These are phyloP conservation scores for Amorphotheca resinae DNA, from an alignment of 495 filamentous ascomycete genomes.

Conservation along the genomic window DNA sequence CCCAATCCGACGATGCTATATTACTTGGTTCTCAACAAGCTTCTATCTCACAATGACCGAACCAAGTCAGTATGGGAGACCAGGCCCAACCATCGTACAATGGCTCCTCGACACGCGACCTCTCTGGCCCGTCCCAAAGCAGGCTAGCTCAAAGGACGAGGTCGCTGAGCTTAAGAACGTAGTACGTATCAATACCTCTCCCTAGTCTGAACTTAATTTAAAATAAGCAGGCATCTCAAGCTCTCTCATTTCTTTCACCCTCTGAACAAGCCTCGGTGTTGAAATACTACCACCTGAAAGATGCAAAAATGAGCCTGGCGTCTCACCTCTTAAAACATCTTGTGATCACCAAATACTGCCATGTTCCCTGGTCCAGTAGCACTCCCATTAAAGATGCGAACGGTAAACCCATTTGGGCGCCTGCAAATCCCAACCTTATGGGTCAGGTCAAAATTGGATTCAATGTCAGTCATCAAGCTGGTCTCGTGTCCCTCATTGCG, in stretches of 20 bases:
- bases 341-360: constrained; percentile 49
- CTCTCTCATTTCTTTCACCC: constrained; percentile 42
- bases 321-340: constrained; percentile 72
- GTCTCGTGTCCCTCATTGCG: constrained; percentile 52
- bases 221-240: constrained; percentile 33
- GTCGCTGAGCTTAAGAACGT: constrained; percentile 14
- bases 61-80: neutral
- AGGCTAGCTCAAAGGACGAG: constrained; percentile 9
- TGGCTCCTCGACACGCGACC: constrained; percentile 20
- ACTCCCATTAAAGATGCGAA: constrained; percentile 44
- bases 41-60: neutral
- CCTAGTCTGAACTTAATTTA: neutral
- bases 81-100: constrained; percentile 13
- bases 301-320: constrained; percentile 57
- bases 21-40: too few relatives aligned
- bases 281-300: constrained; percentile 45
- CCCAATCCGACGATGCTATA: neutral
- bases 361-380: constrained; percentile 53
- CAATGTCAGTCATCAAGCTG: constrained; percentile 83
- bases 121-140: constrained; percentile 16
- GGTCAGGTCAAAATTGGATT: constrained; percentile 48
- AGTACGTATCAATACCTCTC: constrained; percentile 7
- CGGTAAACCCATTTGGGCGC: constrained; percentile 51
- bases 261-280: constrained; percentile 38
- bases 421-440: neutral